These are phyloP conservation scores for Fusarium sp. DNA, from an alignment of 2,329 filamentous ascomycete genomes.

Conservation along the genomic window DNA sequence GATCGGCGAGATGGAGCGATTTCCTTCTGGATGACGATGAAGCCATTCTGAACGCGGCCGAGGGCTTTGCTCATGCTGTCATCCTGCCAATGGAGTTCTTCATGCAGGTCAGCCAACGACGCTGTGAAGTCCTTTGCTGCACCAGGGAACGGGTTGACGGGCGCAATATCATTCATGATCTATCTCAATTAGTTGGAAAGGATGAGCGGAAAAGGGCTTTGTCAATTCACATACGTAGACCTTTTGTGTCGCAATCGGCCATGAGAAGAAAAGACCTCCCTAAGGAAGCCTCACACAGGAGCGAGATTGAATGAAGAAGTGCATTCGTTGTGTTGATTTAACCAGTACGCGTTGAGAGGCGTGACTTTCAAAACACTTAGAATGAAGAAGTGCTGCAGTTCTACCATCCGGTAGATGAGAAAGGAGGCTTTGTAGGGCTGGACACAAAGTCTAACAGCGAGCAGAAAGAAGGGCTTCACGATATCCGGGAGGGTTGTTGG, in stretches of 20 bases:
- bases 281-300: background rate
- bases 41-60: background rate
- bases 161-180: too few species aligned
- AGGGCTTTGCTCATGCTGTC: background rate
- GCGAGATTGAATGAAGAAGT: background rate
- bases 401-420: background rate
- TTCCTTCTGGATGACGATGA: background rate
- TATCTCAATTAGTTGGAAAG: too few species aligned
- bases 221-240: too few species aligned
- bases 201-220: too few species aligned
- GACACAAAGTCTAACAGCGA: background rate
- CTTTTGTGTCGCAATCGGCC: accelerated
- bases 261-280: background rate
- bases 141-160: accelerated
- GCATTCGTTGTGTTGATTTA: too few species aligned
- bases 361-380: too few species aligned
- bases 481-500: background rate
- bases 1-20: background rate
- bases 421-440: too few species aligned
- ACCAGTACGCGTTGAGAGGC: too few species aligned
- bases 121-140: too few species aligned
- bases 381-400: background rate
- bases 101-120: too few species aligned
- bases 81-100: accelerated
- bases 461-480: background rate